Percentiles rank a stretch among this genome's conserved stretches.
phyloP scores from a whole-genome alignment of 2,329 filamentous ascomycete genomes.

The Monilinia fructigena region DNA sequence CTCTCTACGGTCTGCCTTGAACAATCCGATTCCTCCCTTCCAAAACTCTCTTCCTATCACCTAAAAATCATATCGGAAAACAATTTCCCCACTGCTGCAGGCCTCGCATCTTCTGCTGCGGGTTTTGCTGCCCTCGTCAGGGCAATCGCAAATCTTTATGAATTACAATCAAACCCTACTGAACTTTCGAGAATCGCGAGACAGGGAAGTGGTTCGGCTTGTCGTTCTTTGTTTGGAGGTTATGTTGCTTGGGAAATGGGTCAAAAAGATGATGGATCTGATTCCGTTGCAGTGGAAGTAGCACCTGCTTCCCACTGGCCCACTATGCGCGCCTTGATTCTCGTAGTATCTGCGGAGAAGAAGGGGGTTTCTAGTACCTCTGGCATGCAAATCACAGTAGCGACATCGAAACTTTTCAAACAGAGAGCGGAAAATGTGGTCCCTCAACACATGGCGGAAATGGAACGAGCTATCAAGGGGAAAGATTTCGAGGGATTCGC shows the following conservation, averaged over 20 bases:
- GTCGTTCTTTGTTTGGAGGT: conserved; percentile 87
- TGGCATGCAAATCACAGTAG: conserved; percentile 96
- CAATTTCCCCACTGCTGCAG: conserved; percentile 98
- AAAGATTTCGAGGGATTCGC: conserved; percentile 86
- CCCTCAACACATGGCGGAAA: conserved; percentile 75
- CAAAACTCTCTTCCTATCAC: conserved; percentile 73
- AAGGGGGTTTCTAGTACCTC: conserved; percentile 91
- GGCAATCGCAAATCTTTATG: conserved; percentile 88
- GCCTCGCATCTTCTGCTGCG: conserved; percentile 71
- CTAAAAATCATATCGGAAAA: conserved; percentile 92
- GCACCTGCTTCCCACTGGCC: conserved; percentile 91
- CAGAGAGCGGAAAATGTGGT: conserved; percentile 74
- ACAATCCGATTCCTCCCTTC: conserved; percentile 66
- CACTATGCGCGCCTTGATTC: conserved; percentile 85
- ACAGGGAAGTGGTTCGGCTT: conserved; percentile 93
- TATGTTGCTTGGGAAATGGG: conserved; percentile 96
- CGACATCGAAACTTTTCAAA: conserved; percentile 83
- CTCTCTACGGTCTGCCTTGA: conserved; percentile 75
- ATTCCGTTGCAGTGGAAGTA: conserved; percentile 85
- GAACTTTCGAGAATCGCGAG: conserved; percentile 87
- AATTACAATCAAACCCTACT: conserved; percentile 74
- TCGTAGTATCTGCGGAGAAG: conserved; percentile 90
- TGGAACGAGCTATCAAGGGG: conserved; percentile 76
- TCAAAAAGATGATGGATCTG: conserved; percentile 70
- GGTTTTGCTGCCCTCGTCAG: conserved; percentile 72